Evolutionary conservation across 352 stramenopile genomes (phyloP), one percentile per base, ranked within the genome.

Genomic region (Phytophthora melonis): DNA sequence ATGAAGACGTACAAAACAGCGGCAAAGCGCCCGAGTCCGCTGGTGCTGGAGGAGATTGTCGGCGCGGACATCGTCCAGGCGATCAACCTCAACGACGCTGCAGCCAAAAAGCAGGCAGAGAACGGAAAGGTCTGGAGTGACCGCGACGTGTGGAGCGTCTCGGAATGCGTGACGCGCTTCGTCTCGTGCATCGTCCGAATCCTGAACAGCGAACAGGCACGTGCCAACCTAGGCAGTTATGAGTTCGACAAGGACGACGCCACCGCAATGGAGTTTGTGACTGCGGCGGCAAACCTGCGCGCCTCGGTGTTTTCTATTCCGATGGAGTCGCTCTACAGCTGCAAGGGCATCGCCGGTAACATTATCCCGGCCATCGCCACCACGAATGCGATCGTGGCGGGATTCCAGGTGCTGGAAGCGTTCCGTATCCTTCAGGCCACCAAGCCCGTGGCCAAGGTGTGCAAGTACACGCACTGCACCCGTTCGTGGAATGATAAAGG

Each of bases 361-460:
- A 99, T 99, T 71, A 99, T 99, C 63, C 98, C 98, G 52, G 98
- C 98, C 18, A 99, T 99, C 78, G 98, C 98, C 11, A 99, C 98
- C 16, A 99, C 98, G n/a, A 99, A 99, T 81, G 98, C 98, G 18
- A 99, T 99, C 77, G 97, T 99, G 23, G 98, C 98, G 0, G 98
- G 98, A 5, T 84, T 99, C 21, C 90, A 97, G 58, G 90, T 97
- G 52, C 76, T 97, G 23, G 82, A 97, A 72, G 89, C 89, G 14
- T 94, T 95, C 76, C 91, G 92, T 66, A 90, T 97, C 66, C 66
- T 97, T 9, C 84, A 85, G n/a, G 81, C 71, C 10, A 74, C 79
- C 5, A 77, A 92, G 57, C 80, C 87, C 2, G 75, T 98, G 1
- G 83, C 81, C 19, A 74, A 93, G 43, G 72, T 67, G 4, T 99